Conservation (phyloP, 306 rosid species). For the Cicer bijugum region DNA sequence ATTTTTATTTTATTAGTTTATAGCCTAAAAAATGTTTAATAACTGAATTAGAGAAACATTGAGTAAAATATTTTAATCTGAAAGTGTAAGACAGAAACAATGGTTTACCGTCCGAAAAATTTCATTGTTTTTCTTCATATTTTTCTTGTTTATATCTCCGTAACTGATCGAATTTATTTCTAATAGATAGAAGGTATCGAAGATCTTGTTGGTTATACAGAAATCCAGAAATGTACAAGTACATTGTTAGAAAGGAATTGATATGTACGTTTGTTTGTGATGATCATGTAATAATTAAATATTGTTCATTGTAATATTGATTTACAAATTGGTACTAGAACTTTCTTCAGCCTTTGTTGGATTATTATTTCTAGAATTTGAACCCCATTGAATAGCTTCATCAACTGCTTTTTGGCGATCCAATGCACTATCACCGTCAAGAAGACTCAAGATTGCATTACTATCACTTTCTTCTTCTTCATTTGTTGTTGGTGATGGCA, state of each 20-base stretch:
- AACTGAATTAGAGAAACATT: no score
- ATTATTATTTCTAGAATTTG: slow-evolving; percentile 54
- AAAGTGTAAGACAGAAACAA: no score
- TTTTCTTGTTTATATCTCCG: no score
- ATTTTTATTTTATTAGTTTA: no score
- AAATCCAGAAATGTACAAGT: not conserved
- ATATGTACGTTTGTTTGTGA: not conserved
- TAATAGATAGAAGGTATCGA: no score
- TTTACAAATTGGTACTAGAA: slow-evolving; percentile 53
- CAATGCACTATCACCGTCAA: slow-evolving; percentile 42
- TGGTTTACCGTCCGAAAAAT: no score
- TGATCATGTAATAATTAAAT: no score
- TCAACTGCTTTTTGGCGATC: slow-evolving; percentile 78
- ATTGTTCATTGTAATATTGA: not conserved
- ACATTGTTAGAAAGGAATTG: not conserved
- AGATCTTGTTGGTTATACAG: no score
- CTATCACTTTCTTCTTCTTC: not conserved
- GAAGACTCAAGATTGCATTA: slow-evolving; percentile 13
- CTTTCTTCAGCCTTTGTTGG: slow-evolving; percentile 36
- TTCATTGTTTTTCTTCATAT: no score
- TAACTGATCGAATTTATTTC: no score
- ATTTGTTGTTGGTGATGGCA: slow-evolving; percentile 49
- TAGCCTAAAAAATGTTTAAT: no score
- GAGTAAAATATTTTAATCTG: no score
- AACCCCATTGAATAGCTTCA: slow-evolving; percentile 95